phyloP scores from a whole-genome alignment of 169 alveolate genomes.

The Eimeria maxima region DNA sequence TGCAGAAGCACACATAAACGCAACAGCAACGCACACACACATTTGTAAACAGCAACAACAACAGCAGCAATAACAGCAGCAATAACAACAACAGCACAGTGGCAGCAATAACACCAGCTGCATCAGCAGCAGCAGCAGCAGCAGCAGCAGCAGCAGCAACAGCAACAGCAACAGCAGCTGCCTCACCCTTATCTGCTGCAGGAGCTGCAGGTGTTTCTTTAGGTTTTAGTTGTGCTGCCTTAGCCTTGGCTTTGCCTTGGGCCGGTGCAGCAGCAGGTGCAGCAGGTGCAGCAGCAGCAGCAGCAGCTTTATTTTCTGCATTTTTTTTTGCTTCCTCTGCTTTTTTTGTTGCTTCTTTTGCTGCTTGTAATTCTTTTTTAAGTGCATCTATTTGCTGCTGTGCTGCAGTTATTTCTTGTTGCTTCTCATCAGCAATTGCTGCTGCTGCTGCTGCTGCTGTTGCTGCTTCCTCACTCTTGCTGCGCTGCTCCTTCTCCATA shows the following conservation, averaged over 20 bases:
- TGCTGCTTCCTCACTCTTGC: conserved; percentile 39
- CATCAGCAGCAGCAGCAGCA: too few relatives aligned
- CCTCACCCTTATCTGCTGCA: neutral
- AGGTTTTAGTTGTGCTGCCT: neutral
- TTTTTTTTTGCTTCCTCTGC: neutral
- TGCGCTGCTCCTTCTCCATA: conserved; percentile 68
- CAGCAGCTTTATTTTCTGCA: neutral
- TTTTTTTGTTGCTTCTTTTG: neutral
- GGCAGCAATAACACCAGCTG: too few relatives aligned
- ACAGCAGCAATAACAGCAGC: neutral
- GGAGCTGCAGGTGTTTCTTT: neutral
- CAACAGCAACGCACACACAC: neutral
- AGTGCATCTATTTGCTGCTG: neutral
- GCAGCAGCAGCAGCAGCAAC: conserved; percentile 54
- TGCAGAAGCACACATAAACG: neutral
- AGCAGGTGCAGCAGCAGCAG: conserved; percentile 40
- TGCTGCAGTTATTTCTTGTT: neutral
- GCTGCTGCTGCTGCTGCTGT: conserved; percentile 52
- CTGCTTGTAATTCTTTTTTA: neutral
- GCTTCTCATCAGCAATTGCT: neutral
- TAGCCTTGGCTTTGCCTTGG: neutral
- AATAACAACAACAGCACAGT: conserved; percentile 8
- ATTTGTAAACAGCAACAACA: neutral
- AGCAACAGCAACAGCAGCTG: neutral
- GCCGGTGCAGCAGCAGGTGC: conserved; percentile 5